Evolutionary conservation across 2,329 filamentous ascomycete genomes (phyloP).

Genomic region (Xylaria multiplex): DNA sequence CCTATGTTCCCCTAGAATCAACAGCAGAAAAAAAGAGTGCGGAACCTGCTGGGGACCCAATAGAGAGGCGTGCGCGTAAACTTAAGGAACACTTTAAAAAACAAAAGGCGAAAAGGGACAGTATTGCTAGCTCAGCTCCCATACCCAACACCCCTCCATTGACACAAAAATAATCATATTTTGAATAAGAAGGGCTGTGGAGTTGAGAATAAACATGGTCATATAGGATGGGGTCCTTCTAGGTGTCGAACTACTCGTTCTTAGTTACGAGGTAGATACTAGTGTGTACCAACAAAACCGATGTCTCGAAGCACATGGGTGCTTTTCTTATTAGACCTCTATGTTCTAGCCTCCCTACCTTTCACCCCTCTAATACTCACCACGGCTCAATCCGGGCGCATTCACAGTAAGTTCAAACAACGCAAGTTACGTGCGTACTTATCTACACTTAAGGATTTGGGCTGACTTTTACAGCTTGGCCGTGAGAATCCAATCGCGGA

Average conservation of each 20-base stretch:
- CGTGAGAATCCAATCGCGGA: neutral
- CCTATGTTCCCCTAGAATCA: constrained; percentile 10
- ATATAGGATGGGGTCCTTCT: constrained; percentile 21
- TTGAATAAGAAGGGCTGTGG: neutral
- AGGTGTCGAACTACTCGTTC: constrained; percentile 3
- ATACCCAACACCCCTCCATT: constrained; percentile 39
- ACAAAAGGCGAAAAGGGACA: constrained; percentile 18
- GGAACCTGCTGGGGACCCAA: constrained; percentile 19
- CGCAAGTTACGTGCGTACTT: too few relatives aligned
- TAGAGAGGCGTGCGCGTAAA: constrained; percentile 28
- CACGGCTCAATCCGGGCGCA: neutral
- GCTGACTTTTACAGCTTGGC: neutral
- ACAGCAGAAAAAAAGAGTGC: neutral
- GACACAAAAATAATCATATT: constrained; percentile 34
- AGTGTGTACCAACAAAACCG: too few relatives aligned
- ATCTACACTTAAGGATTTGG: neutral
- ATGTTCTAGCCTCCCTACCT: too few relatives aligned
- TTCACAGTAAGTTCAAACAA: neutral
- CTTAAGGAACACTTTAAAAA: constrained; percentile 35
- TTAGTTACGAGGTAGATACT: constrained; percentile 19
- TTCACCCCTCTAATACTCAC: neutral
- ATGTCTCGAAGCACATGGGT: too few relatives aligned
- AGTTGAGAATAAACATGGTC: neutral
- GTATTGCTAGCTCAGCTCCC: constrained; percentile 33
- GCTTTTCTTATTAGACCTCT: too few relatives aligned